Percentiles rank a stretch among this genome's conserved stretches.
phyloP scores from a whole-genome alignment of 2,329 filamentous ascomycete species.

The Pyrenophora teres region DNA sequence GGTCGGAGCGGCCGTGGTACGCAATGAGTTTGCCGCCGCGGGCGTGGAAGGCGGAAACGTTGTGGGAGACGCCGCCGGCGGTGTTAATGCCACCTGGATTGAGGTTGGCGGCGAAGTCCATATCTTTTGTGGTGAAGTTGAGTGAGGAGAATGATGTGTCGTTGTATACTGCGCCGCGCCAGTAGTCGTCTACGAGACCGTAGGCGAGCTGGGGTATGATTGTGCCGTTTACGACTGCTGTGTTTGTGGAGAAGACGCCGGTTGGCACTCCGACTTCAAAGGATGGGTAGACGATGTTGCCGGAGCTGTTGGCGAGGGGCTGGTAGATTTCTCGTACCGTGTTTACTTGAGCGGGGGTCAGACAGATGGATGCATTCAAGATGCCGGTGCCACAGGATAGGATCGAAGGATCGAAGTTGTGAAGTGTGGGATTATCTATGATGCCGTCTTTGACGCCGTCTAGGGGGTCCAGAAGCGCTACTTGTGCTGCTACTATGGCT shows the following conservation, averaged over 20 bases:
- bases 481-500: conserved; percentile 46
- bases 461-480: conserved; percentile 48
- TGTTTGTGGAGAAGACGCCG: conserved; percentile 35
- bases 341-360: conserved; percentile 18
- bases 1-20: conserved; percentile 23
- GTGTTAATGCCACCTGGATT: conserved; percentile 41
- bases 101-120: conserved; percentile 35
- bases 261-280: conserved; percentile 54
- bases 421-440: conserved; percentile 22
- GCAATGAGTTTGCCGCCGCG: conserved; percentile 19
- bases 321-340: conserved; percentile 50
- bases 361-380: conserved; percentile 12
- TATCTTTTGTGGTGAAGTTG: conserved; percentile 15
- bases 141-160: conserved; percentile 46
- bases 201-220: conserved; percentile 39
- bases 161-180: conserved; percentile 47
- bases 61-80: conserved; percentile 51
- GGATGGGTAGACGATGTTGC: conserved; percentile 52
- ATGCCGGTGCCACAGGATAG: conserved; percentile 24
- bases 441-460: conserved; percentile 39
- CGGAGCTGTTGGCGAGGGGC: conserved; percentile 48
- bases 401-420: conserved; percentile 21
- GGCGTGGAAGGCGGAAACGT: conserved; percentile 18
- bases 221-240: conserved; percentile 49
- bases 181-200: conserved; percentile 46